Base-by-base conservation (phyloP, 306 rosid genomes). In the Fragaria iinumae region DNA sequence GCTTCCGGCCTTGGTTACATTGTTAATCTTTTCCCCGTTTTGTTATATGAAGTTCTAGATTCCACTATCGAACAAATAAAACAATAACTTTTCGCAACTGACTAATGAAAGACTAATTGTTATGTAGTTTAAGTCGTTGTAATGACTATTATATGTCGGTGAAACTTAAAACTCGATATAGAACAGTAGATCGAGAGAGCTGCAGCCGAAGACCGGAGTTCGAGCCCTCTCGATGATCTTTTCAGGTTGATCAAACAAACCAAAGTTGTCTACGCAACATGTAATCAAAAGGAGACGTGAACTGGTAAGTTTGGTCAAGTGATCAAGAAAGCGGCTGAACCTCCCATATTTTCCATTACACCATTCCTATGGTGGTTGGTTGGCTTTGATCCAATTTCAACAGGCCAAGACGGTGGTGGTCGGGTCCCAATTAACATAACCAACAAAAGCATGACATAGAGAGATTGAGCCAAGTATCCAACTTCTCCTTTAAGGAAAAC, bases 401-500 rank as follows among this genome's bases (percentile, higher is more conserved):
- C 52, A 6, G 11, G 32, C 72, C 52, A 67, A 4, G 72, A n/a
- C 32, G 11, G 27, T 41, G 11, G 27, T 41, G 50, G 52, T 67
- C 60, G 44, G 78, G 74, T 21, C 83, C 84, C 77, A 64, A 29
- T 13, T 48, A 48, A 76, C 69, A 55, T 71, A 64, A 57, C 74
- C 41, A 64, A 72, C 76, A 65, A 60, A 23, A 17, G 44, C 39
- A 49, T 17, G 77, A 53, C 50, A 44, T 43, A 49, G 56, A 6
- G 48, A 32, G 9, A 44, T 49, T 62, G 69, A 73, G 64, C 83
- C 77, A 66, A 64, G 71, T 6, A 34, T 27, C 49, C 38, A 63
- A 53, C 85, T 83, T 89, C 80, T 75, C 57, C 66, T 14, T 0
- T 39, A 75, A 81, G 81, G 71, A 45, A 77, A 73, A 41, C 77